Evolutionary conservation across 2,329 filamentous ascomycete genomes (phyloP).

Genomic region (Paecilomyces sp.): DNA sequence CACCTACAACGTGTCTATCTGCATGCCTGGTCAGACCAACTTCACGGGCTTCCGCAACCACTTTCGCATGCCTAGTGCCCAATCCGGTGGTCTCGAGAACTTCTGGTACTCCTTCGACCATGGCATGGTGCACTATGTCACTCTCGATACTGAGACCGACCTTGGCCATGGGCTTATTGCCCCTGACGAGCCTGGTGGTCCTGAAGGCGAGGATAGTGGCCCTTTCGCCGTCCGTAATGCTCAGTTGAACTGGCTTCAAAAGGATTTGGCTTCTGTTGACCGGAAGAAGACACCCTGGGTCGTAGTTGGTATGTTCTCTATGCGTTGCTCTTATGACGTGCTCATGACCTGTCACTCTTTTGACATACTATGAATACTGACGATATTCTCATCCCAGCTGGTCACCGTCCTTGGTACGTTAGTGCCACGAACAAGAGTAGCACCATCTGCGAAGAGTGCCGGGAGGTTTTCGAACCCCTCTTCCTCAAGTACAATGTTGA

Average conservation of each 20-base stretch:
- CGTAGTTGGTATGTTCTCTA: conserved; percentile 7
- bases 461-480: conserved; percentile 42
- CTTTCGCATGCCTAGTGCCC: conserved; percentile 14
- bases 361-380: too few relatives aligned
- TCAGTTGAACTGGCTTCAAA: conserved; percentile 5
- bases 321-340: too few relatives aligned
- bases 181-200: conserved; percentile 7
- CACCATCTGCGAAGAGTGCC: conserved; percentile 35
- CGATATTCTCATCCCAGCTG: conserved; percentile 3
- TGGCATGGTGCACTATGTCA: conserved; percentile 8
- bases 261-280: conserved; percentile 15
- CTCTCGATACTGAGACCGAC: conserved; percentile 10
- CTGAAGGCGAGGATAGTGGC: conserved; percentile 2
- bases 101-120: conserved; percentile 8
- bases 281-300: conserved; percentile 21
- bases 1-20: conserved; percentile 12
- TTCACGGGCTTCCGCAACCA: conserved; percentile 17
- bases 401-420: conserved; percentile 16
- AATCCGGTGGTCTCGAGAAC: conserved; percentile 8
- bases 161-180: conserved; percentile 4
- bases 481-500: conserved; percentile 48
- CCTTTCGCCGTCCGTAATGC: conserved; percentile 5
- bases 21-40: conserved; percentile 14
- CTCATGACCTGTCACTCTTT: neutral
- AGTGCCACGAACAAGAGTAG: conserved; percentile 2